Base-by-base conservation (phyloP, 2,329 filamentous ascomycete genomes). In the Alternaria ethzedia region DNA sequence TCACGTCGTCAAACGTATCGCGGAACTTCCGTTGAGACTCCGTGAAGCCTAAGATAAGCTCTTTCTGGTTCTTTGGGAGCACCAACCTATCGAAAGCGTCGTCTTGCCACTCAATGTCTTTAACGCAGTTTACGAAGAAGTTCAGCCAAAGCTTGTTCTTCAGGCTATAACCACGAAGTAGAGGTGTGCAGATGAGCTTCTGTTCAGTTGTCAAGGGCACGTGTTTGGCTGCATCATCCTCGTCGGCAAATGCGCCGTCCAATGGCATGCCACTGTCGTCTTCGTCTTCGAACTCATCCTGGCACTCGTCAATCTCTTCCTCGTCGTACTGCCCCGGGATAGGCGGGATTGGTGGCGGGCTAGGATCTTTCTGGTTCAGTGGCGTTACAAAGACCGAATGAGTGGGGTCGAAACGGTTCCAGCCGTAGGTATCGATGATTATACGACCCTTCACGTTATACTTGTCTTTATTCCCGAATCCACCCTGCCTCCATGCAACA, bases 11-110 rank as follows among this genome's bases (percentile, higher is more conserved):
- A 12, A 71, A 71, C 1, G 54, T 64, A 13, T 70, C 58, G 5
- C 65, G 63, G 43, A 58, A 65, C 30, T 71, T 65, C 0, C 93
- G 93, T 59, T 91, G 91, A 71, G 90, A 89, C 61, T 95, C 87
- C 4, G 94, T 84, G 75, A 96, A 93, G 13, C 91, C 91, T 63
- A 70, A 57, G 43, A 75, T 73, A 0, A 74, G 61, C 12, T 75
- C 71, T 21, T 72, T 72, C 26, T 72, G 65, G 26, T 72, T 66
- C 45, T 68, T 69, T 66, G 20, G 68, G 6, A 70, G 75, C 17
- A 83, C 79, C 0, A 82, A 78, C 20, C 83, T 81, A 12, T 80
- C 80, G 3, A 83, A 84, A 1, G 84, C 72, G 67, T 83, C 81
- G 3, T 82, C 71, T 54, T 84, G 80, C 44, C 82, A 83, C 13